Evolutionary conservation across 1,284 basidiomycete species (phyloP).

Genomic region (Sporisorium scitamineum): DNA sequence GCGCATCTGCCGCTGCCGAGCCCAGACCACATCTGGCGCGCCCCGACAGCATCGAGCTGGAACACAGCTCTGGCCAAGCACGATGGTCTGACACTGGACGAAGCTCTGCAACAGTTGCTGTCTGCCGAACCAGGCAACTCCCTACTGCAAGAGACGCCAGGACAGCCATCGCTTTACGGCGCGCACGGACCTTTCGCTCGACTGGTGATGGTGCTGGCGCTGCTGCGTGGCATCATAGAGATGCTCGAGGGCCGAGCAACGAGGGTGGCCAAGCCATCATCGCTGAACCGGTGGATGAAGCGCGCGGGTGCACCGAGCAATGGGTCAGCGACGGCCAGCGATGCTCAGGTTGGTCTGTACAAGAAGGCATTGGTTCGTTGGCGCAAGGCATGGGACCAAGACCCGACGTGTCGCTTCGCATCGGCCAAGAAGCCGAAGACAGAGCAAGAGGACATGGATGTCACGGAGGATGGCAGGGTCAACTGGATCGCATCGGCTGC

Average conservation of each 20-base stretch:
- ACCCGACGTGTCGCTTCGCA: conserved; percentile 50
- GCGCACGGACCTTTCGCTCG: conserved; percentile 60
- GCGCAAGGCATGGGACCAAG: conserved; percentile 60
- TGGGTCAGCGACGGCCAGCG: conserved; percentile 6
- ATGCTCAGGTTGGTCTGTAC: conserved; percentile 43
- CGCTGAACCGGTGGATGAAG: conserved; percentile 45
- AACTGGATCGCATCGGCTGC: conserved; percentile 10
- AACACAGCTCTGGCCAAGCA: conserved; percentile 32
- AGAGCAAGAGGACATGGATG: conserved; percentile 9
- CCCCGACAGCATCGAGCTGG: conserved; percentile 49
- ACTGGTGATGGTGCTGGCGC: conserved; percentile 53
- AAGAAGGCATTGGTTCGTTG: conserved; percentile 55
- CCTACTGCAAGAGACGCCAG: conserved; percentile 6
- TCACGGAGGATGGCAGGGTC: conserved; percentile 5
- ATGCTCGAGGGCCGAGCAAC: conserved; percentile 55
- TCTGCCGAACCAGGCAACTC: conserved; percentile 19
- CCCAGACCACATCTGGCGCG: conserved; percentile 57
- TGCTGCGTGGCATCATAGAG: conserved; percentile 61
- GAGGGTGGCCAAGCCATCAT: conserved; percentile 44
- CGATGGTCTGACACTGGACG: conserved; percentile 49
- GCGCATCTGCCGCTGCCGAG: conserved; percentile 57
- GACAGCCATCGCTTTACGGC: conserved; percentile 42
- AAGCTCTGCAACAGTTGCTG: conserved; percentile 51
- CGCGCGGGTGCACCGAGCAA: conserved; percentile 5
- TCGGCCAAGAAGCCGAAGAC: conserved; percentile 31